Conservation (phyloP, 441 rosid species). For the Lepidium campestre region DNA sequence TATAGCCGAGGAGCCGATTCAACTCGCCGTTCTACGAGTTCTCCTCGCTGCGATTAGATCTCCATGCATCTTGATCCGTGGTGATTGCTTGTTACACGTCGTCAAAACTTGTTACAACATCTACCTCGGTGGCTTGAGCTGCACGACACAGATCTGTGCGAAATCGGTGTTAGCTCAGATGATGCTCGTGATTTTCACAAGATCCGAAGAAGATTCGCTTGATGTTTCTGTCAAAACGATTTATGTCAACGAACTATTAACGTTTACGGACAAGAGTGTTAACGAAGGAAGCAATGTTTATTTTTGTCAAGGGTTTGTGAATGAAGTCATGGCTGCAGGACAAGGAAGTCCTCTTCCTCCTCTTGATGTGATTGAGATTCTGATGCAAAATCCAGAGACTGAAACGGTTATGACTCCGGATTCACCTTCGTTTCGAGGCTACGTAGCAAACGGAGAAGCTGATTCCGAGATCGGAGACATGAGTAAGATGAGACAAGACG, state of each 20-base stretch:
- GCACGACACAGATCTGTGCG: conserved; percentile 93
- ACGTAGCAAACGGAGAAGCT: conserved; percentile 30
- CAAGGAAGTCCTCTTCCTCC: conserved; percentile 45
- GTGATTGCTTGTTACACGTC: conserved; percentile 69
- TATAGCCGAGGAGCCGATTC: conserved; percentile 68
- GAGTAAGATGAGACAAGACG: conserved; percentile 86
- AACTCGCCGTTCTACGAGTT: conserved; percentile 70
- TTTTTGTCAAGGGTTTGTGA: conserved; percentile 67
- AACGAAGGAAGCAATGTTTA: conserved; percentile 79
- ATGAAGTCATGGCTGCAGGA: conserved; percentile 62
- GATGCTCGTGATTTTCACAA: conserved; percentile 60
- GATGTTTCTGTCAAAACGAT: conserved; percentile 47
- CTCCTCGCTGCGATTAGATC: conserved; percentile 73
- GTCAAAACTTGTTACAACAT: conserved; percentile 87
- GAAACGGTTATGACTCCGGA: conserved; percentile 24
- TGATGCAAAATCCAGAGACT: conserved; percentile 37
- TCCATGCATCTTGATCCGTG: conserved; percentile 66
- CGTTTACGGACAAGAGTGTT: conserved; percentile 69
- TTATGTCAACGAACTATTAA: conserved; percentile 60
- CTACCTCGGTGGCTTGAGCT: conserved; percentile 72
- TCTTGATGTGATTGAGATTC: conserved; percentile 36
- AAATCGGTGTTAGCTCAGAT: conserved; percentile 89
- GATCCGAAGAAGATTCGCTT: conserved; percentile 70
- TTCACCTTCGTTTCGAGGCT: conserved; percentile 28
- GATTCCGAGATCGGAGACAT: conserved; percentile 22